Percentiles rank a stretch among this genome's conserved stretches.
These are phyloP conservation scores for Gryganskiella cystojenkinii DNA, from an alignment of 192 early-diverging fungal species.

Conservation along the genomic window DNA sequence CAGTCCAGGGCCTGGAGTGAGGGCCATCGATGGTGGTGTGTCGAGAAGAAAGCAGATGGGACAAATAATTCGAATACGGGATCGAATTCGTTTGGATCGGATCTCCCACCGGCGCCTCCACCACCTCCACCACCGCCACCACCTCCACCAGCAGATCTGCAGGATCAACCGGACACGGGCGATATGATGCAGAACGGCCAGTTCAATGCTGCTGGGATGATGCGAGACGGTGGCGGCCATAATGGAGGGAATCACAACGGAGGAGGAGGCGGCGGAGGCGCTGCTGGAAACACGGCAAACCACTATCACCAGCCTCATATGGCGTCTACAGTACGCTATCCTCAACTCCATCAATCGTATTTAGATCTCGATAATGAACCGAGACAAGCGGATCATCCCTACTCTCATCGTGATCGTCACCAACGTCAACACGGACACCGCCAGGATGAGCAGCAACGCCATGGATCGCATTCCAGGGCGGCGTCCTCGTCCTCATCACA, in stretches of 20 bases:
- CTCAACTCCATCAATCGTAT: no score
- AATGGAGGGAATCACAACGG: conserved; percentile 40
- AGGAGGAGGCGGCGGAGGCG: conserved; percentile 20
- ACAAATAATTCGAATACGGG: conserved; percentile 26
- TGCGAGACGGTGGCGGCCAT: conserved; percentile 24
- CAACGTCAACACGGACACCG: no score
- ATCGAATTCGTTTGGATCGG: conserved; percentile 41
- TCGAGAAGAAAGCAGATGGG: conserved; percentile 59
- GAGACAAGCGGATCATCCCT: no score
- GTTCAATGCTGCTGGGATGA: conserved; percentile 14
- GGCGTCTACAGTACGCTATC: neutral
- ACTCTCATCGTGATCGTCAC: no score
- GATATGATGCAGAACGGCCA: conserved; percentile 40
- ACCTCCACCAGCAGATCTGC: conserved; percentile 45
- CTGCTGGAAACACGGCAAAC: conserved; percentile 14
- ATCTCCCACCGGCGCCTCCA: conserved; percentile 39
- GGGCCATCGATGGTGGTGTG: conserved; percentile 86
- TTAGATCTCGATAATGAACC: no score
- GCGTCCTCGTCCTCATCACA: no score
- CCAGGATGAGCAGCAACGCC: no score
- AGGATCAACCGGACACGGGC: conserved; percentile 25
- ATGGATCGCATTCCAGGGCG: no score
- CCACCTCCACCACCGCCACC: conserved; percentile 9
- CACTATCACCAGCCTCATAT: no score
- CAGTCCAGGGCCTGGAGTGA: conserved; percentile 82